A percentile compares a stretch with the other conserved stretches of the same genome.
phyloP scores from a whole-genome alignment of 176 grass and related monocot genomes.

The Aegilops longissima region DNA sequence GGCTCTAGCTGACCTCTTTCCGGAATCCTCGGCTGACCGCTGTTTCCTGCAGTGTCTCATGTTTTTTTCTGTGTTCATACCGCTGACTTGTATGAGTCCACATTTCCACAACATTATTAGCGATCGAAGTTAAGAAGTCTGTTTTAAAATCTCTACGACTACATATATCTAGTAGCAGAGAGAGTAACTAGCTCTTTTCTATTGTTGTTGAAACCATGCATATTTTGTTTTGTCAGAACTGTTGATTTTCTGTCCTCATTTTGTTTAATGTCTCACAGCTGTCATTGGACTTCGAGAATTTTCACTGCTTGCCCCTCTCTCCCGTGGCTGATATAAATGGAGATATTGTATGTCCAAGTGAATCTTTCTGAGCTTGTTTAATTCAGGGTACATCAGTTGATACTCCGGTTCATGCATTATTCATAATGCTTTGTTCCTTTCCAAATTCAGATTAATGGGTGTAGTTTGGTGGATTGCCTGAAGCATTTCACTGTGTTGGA shows the following conservation, averaged over 20 bases:
- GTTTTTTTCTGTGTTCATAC: not conserved
- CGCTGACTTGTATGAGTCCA: not conserved
- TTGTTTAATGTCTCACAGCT: constrained; percentile 53
- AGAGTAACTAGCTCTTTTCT: not conserved
- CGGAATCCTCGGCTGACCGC: not conserved
- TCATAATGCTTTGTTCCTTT: constrained; percentile 35
- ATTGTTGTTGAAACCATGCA: constrained; percentile 16
- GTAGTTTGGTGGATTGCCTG: constrained; percentile 76
- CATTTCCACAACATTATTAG: not conserved
- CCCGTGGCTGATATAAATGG: constrained; percentile 63
- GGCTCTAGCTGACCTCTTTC: not conserved
- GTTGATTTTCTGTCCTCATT: constrained; percentile 24
- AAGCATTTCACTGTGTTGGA: constrained; percentile 71
- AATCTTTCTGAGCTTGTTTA: constrained; percentile 43
- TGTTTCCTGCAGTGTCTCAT: constrained; percentile 7
- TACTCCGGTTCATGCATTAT: constrained; percentile 18
- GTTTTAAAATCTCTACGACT: not conserved
- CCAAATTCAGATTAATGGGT: constrained; percentile 57
- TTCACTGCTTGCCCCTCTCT: constrained; percentile 71
- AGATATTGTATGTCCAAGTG: constrained; percentile 78
- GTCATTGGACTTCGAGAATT: constrained; percentile 83
- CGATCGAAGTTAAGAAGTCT: not conserved
- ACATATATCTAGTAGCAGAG: not conserved
- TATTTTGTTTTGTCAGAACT: not conserved
- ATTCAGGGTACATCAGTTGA: constrained; percentile 37